These are phyloP conservation scores for Nitzschia palea DNA, from an alignment of 108 stramenopile species.

Conservation along the genomic window DNA sequence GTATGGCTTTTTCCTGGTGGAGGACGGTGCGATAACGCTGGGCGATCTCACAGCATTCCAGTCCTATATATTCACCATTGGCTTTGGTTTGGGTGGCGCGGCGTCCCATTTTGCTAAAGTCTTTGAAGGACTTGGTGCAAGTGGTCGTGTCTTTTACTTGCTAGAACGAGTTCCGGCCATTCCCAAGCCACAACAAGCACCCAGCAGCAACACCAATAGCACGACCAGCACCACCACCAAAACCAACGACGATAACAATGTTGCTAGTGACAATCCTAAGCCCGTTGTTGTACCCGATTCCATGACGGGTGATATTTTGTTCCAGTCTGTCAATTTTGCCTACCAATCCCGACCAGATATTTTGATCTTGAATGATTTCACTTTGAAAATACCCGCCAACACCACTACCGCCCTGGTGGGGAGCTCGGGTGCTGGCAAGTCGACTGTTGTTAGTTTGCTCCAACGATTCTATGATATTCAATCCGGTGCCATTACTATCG, in stretches of 20 bases:
- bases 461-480: conserved; percentile 81
- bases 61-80: conserved; percentile 65
- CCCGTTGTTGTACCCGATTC: conserved; percentile 51
- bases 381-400: conserved; percentile 49
- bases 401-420: conserved; percentile 75
- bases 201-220: background rate
- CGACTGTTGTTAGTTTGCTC: conserved; percentile 64
- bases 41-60: conserved; percentile 79
- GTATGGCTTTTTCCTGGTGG: conserved; percentile 81
- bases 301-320: conserved; percentile 49
- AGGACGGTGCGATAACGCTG: conserved; percentile 46
- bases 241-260: background rate
- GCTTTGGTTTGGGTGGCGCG: conserved; percentile 47
- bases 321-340: conserved; percentile 49
- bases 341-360: conserved; percentile 57
- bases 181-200: conserved; percentile 21
- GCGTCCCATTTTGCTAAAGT: conserved; percentile 36
- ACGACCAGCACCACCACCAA: background rate
- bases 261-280: background rate
- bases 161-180: conserved; percentile 62
- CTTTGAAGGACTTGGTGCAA: conserved; percentile 68
- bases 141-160: conserved; percentile 61
- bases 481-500: conserved; percentile 58
- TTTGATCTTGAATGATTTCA: conserved; percentile 52
- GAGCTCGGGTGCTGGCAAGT: conserved; percentile 57